These are phyloP conservation scores for Rhynchospora pubera DNA, from an alignment of 176 grass and related monocot genomes.

Conservation along the genomic window DNA sequence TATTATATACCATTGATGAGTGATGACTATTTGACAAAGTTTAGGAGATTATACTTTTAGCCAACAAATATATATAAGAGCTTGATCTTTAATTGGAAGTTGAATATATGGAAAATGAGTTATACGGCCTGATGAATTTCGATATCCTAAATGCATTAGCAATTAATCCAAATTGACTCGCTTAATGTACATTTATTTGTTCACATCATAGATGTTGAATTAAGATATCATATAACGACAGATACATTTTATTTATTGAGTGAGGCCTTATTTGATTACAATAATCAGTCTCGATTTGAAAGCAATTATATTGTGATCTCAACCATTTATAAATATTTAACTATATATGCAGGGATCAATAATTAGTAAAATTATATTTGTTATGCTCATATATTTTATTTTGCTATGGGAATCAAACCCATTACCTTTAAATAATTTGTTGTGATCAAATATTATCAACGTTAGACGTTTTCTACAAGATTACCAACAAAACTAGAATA, in stretches of 20 bases:
- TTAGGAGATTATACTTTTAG: neutral
- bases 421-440: too few species aligned
- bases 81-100: neutral
- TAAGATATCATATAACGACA: neutral
- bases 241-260: neutral
- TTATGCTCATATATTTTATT: neutral
- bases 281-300: neutral
- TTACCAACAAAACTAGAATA: neutral
- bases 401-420: neutral
- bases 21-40: neutral
- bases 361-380: neutral
- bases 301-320: neutral
- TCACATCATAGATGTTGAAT: neutral
- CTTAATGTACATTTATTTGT: neutral
- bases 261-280: neutral
- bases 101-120: neutral
- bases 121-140: too few species aligned
- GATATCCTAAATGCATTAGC: neutral
- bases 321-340: neutral
- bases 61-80: too few species aligned
- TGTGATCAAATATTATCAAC: too few species aligned
- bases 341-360: neutral
- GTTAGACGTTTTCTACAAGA: neutral
- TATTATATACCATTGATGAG: too few species aligned
- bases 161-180: neutral